Percentiles rank a stretch among this genome's conserved stretches.
These are phyloP conservation scores for Melastoma candidum DNA, from an alignment of 441 rosid species.

Conservation along the genomic window DNA sequence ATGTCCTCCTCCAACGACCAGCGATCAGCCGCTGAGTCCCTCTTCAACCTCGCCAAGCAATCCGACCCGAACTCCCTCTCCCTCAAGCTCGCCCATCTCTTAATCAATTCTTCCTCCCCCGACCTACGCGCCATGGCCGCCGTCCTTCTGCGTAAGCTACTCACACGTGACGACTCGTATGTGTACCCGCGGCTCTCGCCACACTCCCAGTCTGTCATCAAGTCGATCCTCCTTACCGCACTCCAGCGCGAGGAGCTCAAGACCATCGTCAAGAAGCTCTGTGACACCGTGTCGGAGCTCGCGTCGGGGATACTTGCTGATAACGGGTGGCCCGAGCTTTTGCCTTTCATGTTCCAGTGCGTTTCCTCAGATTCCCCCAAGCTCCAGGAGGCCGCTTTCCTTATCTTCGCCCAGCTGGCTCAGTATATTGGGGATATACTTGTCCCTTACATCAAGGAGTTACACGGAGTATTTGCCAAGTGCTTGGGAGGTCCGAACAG, in stretches of 20 bases:
- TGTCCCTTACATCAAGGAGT: conserved; percentile 67
- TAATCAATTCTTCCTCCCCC: conserved; percentile 58
- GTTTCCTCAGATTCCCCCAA: conserved; percentile 71
- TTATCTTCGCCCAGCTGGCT: conserved; percentile 84
- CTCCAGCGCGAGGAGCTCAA: conserved; percentile 68
- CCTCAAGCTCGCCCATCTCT: conserved; percentile 75
- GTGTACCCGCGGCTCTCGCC: conserved; percentile 76
- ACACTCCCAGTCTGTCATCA: conserved; percentile 65
- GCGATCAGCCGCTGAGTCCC: conserved; percentile 82
- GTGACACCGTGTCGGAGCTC: conserved; percentile 91
- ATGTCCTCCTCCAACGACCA: conserved; percentile 94
- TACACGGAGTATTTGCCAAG: conserved; percentile 76
- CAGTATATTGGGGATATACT: conserved; percentile 82
- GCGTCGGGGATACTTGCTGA: conserved; percentile 81
- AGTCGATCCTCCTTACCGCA: conserved; percentile 58
- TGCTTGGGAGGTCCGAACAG: conserved; percentile 45
- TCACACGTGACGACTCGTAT: conserved; percentile 81
- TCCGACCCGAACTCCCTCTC: conserved; percentile 75
- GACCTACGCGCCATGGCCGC: conserved; percentile 95
- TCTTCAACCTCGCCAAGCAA: conserved; percentile 87
- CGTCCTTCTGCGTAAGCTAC: conserved; percentile 84
- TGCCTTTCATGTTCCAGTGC: conserved; percentile 92
- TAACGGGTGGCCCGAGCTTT: conserved; percentile 88
- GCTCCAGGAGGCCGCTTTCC: conserved; percentile 82
- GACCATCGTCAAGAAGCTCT: conserved; percentile 73